Evolutionary conservation across 2,329 filamentous ascomycete species (phyloP), one percentile per base, ranked within the genome.

Genomic region (Cladosporium velox): DNA sequence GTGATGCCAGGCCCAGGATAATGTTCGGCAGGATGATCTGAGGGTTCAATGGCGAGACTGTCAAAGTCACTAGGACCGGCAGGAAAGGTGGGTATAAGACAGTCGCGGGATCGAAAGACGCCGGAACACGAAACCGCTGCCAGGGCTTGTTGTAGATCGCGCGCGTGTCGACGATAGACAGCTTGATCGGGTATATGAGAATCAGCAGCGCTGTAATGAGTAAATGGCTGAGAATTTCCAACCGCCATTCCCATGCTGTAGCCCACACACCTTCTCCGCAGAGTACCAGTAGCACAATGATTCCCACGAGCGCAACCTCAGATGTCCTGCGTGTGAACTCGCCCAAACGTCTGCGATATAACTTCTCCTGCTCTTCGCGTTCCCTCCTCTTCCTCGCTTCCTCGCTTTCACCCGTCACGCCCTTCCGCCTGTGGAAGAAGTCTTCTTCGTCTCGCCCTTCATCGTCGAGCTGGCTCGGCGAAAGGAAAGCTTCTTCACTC

Each of bases 101-200:
- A 12, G 93, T 92, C 7, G 94, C 94, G 2, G 93, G 93, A 74
- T 98, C 94, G 78, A 97, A 96, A n/a, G 86, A 84, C 4, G 87
- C 81, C 0, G 93, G 92, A 44, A 97, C 81, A 49, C 84, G 83
- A 72, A 88, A 78, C 26, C 76, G 73, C 58, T 86, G 59, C 82
- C 81, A 69, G 75, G 79, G 59, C 79, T 71, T 73, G 32, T 66
- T 72, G 32, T 69, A 72, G 18, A 67, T 67, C 11, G 72, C 71
- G 35, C 67, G 70, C 4, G 71, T 74, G 68, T 76, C 74, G 49
- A 77, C 72, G 59, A 77, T 71, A 4, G 75, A 77, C 15, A 77
- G 67, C 67, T 76, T 77, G 64, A 77, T 66, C 32, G 75, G 76
- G 65, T 77, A 77, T 10, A 70, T 72, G 64, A 75, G 47, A 61